These are phyloP conservation scores for Choricystis sp. DNA, from an alignment of 139 green algal species.

Conservation along the genomic window DNA sequence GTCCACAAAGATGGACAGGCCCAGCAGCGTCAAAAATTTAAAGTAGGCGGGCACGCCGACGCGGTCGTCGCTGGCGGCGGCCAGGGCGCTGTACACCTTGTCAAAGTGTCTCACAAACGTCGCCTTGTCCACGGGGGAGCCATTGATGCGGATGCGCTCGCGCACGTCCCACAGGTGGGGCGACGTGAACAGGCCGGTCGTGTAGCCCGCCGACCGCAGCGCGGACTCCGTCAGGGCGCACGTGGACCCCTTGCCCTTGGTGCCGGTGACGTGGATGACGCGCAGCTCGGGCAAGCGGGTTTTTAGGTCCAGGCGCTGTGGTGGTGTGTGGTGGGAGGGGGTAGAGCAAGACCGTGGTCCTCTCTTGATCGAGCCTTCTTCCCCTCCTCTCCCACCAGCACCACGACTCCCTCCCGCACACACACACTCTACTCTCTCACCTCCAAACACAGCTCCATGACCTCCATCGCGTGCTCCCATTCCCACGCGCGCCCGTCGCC, in stretches of 20 bases:
- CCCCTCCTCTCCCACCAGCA: too few species aligned
- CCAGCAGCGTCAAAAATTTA: conserved; percentile 84
- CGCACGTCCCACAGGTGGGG: conserved; percentile 75
- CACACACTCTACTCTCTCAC: conserved; percentile 17
- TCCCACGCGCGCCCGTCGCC: conserved; percentile 19
- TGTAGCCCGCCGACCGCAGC: conserved; percentile 53
- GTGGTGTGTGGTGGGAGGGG: not conserved
- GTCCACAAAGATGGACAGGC: conserved; percentile 45
- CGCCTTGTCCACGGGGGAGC: conserved; percentile 27
- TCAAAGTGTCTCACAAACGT: conserved; percentile 45
- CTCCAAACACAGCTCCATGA: conserved; percentile 54
- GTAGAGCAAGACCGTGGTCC: not conserved
- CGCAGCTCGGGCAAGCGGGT: conserved; percentile 38
- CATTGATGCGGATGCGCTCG: conserved; percentile 68
- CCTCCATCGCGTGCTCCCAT: conserved; percentile 53
- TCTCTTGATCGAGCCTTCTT: too few species aligned
- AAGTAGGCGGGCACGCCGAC: conserved; percentile 83
- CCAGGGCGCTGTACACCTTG: conserved; percentile 26
- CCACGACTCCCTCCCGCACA: not conserved
- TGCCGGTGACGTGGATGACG: conserved; percentile 75
- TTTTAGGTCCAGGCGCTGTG: conserved; percentile 42
- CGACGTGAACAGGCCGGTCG: conserved; percentile 73
- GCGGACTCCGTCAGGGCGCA: conserved; percentile 74
- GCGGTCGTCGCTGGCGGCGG: conserved; percentile 18
- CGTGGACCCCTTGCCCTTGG: conserved; percentile 84